Base-by-base conservation (phyloP, 306 rosid genomes). In the Pachyrhizus erosus region DNA sequence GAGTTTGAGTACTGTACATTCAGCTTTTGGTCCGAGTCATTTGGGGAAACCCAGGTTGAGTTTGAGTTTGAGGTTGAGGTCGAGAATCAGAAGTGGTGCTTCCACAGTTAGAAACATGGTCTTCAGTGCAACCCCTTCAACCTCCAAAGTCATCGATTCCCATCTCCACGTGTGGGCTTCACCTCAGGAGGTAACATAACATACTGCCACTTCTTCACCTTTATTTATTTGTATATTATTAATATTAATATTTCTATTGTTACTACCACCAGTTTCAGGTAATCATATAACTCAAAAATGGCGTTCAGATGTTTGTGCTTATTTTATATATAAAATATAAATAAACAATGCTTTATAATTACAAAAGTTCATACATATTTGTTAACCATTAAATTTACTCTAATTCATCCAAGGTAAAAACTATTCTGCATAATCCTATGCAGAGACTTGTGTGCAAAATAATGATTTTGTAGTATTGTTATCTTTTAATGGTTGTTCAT, bases 101-200 rank as follows among this genome's bases (percentile, higher is more conserved):
- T 23, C 82, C 21, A 12, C 33, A 29, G 42, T 15, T 5, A 68
- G 31, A 77, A 91, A 60, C 5, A 64, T 91, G 97, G 86, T 89
- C 7, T 21, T 82, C 24, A 69, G 61, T 21, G 65, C 81, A 82
- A 83, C 46, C 21, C 54, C 66, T 21, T 60, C 81, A 82, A 83
- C 46, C 21, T 61, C 66, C 71, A 90, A 88, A 74, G 64, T 89
- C 78, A 84, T 94, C 2, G 98, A 92, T 82, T 92, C 98, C 3
- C 98, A 94, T 90, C 89, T 92, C 0, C 98, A 94, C 82, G 94
- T 94, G 2, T 94, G 98, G 97, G 97, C 97, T 49, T 94, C 97
- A 49, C 86, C 90, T 48, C 65, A 90, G 76, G 91, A 94, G 91
- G 98, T 90, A 85, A 34, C 67, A 40, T 13, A 5, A 8, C 20